Evolutionary conservation across 352 stramenopile genomes (phyloP).

Genomic region (Phytophthora sp.): DNA sequence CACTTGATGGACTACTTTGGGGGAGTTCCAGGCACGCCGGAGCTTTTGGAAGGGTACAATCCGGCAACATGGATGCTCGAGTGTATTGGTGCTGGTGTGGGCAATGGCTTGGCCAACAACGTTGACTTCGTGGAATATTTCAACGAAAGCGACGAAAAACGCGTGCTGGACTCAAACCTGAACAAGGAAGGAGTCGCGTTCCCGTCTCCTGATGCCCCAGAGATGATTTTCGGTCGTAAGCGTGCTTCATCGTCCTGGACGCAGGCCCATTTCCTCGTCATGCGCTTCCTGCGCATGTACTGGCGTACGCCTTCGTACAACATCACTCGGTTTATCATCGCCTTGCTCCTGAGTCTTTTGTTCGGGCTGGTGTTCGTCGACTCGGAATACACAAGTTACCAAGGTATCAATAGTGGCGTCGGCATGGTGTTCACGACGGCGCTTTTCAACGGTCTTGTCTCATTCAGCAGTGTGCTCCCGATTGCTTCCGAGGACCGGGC

Average conservation of each 20-base stretch:
- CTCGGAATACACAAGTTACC: conserved; percentile 53
- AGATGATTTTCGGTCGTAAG: conserved; percentile 48
- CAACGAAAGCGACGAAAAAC: too few species aligned
- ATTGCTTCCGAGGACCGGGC: conserved; percentile 77
- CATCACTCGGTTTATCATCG: conserved; percentile 68
- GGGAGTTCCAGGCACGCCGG: too few species aligned
- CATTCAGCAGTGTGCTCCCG: conserved; percentile 66
- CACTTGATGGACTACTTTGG: too few species aligned
- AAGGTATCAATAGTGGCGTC: conserved; percentile 50
- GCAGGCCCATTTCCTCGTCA: conserved; percentile 39
- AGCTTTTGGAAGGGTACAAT: too few species aligned
- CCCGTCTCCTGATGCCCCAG: conserved; percentile 30
- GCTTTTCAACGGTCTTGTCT: conserved; percentile 78
- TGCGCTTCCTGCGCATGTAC: conserved; percentile 71
- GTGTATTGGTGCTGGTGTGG: too few species aligned
- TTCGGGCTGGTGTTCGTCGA: conserved; percentile 67
- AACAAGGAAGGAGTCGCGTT: conserved; percentile 38
- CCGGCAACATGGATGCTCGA: too few species aligned
- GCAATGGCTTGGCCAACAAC: too few species aligned
- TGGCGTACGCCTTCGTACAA: conserved; percentile 90
- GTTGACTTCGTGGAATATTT: too few species aligned
- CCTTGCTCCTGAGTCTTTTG: conserved; percentile 54
- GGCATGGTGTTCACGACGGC: conserved; percentile 83
- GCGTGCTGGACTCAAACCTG: conserved; percentile 41
- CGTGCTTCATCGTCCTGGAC: conserved; percentile 28